These are phyloP conservation scores for Aureobasidium sp. DNA, from an alignment of 2,329 filamentous ascomycete species.

Conservation along the genomic window DNA sequence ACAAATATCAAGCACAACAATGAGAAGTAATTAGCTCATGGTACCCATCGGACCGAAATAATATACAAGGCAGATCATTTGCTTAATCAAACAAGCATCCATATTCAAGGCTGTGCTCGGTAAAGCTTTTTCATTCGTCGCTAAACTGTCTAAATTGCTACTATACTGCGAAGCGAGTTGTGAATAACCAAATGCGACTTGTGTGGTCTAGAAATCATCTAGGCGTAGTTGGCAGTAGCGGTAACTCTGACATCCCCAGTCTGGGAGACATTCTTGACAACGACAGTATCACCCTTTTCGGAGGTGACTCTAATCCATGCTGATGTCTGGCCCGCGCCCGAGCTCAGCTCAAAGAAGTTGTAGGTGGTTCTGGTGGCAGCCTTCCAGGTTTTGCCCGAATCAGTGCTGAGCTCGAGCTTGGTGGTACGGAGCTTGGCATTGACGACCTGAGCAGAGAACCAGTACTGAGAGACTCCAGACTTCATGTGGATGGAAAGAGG, in stretches of 20 bases:
- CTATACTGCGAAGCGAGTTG: background rate
- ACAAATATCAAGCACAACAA: background rate
- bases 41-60: background rate
- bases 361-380: conserved; percentile 15
- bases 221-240: conserved; percentile 18
- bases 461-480: conserved; percentile 17
- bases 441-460: conserved; percentile 19
- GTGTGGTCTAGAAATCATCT: background rate
- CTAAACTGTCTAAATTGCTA: background rate
- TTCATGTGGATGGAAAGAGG: conserved; percentile 18
- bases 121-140: background rate
- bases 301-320: conserved; percentile 17
- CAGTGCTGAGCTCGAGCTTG: conserved; percentile 17
- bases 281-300: conserved; percentile 8
- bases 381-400: conserved; percentile 18
- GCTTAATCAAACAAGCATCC: background rate
- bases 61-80: background rate
- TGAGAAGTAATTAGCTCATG: no score
- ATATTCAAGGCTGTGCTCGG: background rate
- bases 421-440: conserved; percentile 16
- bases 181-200: no score
- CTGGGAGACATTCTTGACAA: conserved; percentile 16
- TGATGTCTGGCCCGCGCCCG: no score
- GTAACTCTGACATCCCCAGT: conserved; percentile 14
- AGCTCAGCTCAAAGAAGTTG: conserved; percentile 21